A percentile compares a stretch with the other conserved stretches of the same genome.
Conservation (phyloP, 2,329 filamentous ascomycete genomes). For the Stagonosporopsis tanaceti region DNA sequence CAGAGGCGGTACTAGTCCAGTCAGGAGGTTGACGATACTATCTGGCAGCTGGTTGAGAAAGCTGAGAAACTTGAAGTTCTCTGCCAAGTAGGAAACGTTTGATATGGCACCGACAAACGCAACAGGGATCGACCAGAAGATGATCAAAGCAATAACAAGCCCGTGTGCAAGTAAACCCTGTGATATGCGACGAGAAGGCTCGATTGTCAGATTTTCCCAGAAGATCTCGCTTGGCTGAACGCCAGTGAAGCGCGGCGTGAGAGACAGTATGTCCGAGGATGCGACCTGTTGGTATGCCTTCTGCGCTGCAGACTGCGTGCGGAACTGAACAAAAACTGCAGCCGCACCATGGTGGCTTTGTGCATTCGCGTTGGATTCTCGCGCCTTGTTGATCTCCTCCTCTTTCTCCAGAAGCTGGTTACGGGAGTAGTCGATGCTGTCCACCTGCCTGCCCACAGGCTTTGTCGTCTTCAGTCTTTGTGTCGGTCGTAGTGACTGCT, state of each 20-base stretch:
- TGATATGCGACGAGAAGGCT: conserved; percentile 81
- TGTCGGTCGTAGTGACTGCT: conserved; percentile 63
- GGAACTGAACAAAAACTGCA: conserved; percentile 91
- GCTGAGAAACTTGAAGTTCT: conserved; percentile 70
- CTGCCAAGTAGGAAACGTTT: conserved; percentile 75
- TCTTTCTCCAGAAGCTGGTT: conserved; percentile 78
- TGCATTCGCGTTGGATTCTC: conserved; percentile 70
- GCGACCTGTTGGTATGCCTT: conserved; percentile 73
- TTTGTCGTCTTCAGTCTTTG: conserved; percentile 44
- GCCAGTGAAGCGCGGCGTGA: conserved; percentile 86
- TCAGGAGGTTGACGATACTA: conserved; percentile 80
- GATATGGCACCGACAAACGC: conserved; percentile 85
- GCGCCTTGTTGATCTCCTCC: conserved; percentile 73
- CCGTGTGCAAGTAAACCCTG: conserved; percentile 75
- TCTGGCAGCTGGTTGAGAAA: conserved; percentile 78
- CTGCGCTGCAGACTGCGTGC: conserved; percentile 82
- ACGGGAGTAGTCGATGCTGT: conserved; percentile 91
- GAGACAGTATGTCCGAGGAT: conserved; percentile 66
- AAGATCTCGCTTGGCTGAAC: conserved; percentile 83
- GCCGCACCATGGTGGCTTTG: conserved; percentile 67
- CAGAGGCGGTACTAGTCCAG: conserved; percentile 82
- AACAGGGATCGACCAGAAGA: conserved; percentile 85
- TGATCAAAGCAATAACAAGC: conserved; percentile 79
- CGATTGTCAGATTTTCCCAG: conserved; percentile 84
- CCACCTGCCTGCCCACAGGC: conserved; percentile 84